Evolutionary conservation across 441 rosid genomes (phyloP).

Genomic region (Corymbia citriodora): DNA sequence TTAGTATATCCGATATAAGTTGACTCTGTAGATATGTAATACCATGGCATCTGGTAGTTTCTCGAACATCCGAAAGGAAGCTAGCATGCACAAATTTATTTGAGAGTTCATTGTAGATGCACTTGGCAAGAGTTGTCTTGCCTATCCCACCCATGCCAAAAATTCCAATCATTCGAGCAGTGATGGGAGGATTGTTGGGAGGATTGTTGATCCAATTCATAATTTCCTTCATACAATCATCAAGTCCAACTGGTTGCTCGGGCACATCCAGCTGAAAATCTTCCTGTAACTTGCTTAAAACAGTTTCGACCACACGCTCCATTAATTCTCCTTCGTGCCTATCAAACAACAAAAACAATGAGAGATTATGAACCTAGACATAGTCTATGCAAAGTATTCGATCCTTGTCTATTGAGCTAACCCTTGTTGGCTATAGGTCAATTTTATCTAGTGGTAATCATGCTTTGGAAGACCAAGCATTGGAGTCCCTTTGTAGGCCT

Average conservation of each 20-base stretch:
- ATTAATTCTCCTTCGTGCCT: too few relatives aligned
- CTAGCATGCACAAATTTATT: neutral
- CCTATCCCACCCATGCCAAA: neutral
- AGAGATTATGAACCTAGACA: too few relatives aligned
- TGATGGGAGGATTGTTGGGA: fast-evolving
- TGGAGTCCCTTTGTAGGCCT: fast-evolving
- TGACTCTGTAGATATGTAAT: neutral
- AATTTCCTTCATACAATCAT: fast-evolving
- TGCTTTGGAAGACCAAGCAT: neutral
- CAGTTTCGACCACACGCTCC: fast-evolving
- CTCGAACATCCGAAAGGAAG: neutral
- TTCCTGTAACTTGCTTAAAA: fast-evolving
- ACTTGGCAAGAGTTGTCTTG: neutral
- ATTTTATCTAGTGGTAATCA: neutral
- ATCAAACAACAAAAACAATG: too few relatives aligned
- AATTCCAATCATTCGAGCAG: neutral
- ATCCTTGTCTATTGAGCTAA: neutral
- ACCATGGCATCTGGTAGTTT: neutral
- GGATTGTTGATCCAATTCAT: neutral
- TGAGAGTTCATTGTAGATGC: fast-evolving
- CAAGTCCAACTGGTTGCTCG: fast-evolving
- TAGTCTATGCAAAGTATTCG: fast-evolving
- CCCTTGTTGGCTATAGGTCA: neutral
- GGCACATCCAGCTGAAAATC: too few relatives aligned
- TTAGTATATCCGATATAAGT: neutral